These are phyloP conservation scores for Scytalidium sp. DNA, from an alignment of 2,329 filamentous ascomycete species.

Conservation along the genomic window DNA sequence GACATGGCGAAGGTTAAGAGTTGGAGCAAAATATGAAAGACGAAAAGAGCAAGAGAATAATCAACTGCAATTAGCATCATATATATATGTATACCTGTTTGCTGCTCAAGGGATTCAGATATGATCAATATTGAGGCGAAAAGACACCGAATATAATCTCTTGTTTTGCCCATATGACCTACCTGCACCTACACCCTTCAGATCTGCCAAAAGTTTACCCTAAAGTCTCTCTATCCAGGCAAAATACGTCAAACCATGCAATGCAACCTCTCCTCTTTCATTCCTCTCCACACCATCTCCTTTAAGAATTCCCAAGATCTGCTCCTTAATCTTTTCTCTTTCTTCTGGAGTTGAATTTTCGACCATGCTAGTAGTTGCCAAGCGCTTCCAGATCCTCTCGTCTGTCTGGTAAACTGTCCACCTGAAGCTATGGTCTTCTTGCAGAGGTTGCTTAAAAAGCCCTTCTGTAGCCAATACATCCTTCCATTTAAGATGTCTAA, in stretches of 20 bases:
- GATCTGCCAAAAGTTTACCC: no score
- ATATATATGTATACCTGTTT: no score
- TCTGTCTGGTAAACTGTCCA: slow-evolving; percentile 57
- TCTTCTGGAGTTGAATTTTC: slow-evolving; percentile 51
- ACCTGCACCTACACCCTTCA: no score
- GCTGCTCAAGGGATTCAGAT: no score
- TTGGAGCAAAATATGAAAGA: no score
- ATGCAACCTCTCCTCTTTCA: slow-evolving; percentile 53
- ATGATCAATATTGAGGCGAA: no score
- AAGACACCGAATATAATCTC: no score
- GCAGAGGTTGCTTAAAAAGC: slow-evolving; percentile 41
- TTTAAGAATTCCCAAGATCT: slow-evolving; percentile 50
- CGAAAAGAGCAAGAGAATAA: no score
- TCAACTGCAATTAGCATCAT: no score
- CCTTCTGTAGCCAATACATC: slow-evolving; percentile 51
- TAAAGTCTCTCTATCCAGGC: slow-evolving; percentile 52
- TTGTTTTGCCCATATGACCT: no score
- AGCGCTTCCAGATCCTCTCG: slow-evolving; percentile 61
- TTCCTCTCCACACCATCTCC: slow-evolving; percentile 52
- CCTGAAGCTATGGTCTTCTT: slow-evolving; percentile 44
- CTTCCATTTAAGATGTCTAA: slow-evolving; percentile 63
- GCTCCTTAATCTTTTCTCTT: slow-evolving; percentile 41
- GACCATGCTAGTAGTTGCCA: slow-evolving; percentile 66
- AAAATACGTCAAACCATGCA: slow-evolving; percentile 60
- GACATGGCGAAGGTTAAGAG: no score